Evolutionary conservation across 106 monocot species (phyloP).

Genomic region (Dendrobium huoshanense): DNA sequence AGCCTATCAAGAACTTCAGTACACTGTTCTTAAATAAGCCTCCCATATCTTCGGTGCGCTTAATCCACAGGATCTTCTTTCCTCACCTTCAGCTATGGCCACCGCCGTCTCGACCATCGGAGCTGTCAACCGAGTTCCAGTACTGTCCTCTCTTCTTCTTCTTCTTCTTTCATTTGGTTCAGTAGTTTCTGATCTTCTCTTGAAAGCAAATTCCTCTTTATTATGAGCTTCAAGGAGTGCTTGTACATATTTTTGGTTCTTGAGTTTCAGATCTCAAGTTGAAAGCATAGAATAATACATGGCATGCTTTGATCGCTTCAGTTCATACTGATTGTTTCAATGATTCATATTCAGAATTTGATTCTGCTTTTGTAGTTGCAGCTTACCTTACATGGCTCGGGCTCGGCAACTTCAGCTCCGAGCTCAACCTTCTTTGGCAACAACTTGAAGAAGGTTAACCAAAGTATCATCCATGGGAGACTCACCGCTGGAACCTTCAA

Average conservation of each 20-base stretch:
- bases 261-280: neutral
- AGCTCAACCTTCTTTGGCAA: constrained; percentile 68
- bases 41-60: neutral
- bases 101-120: constrained; percentile 16
- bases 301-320: neutral
- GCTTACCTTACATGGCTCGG: constrained; percentile 34
- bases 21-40: neutral
- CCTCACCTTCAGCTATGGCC: constrained; percentile 4
- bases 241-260: neutral
- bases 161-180: too few relatives aligned
- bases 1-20: neutral
- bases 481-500: constrained; percentile 40
- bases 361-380: constrained; percentile 17
- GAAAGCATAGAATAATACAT: neutral
- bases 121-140: constrained; percentile 17
- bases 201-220: neutral
- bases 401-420: constrained; percentile 25
- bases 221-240: neutral
- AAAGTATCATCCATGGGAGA: constrained; percentile 34
- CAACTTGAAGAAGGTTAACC: constrained; percentile 55
- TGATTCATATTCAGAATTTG: too few relatives aligned
- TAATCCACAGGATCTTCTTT: neutral
- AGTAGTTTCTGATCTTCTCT: neutral
- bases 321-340: too few relatives aligned
- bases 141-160: constrained; percentile 6